Base-by-base conservation (phyloP, 2,329 filamentous ascomycete species). In the Rosellinia necatrix region DNA sequence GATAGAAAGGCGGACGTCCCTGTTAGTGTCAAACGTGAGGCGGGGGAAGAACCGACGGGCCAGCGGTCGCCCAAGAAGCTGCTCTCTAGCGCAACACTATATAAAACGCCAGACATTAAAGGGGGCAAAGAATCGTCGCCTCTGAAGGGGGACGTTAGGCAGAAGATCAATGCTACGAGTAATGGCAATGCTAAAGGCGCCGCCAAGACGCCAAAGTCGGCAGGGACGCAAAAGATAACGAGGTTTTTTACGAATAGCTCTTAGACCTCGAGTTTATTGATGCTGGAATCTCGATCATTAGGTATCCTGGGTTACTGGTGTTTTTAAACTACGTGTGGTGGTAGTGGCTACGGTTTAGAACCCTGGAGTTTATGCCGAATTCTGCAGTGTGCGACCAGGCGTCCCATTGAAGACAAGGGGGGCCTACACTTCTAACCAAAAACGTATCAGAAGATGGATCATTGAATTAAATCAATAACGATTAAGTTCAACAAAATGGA, bases 201-300 rank as follows among this genome's bases (percentile, higher is more conserved):
- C 4, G 59, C 40, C 4, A 75, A 75, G 53, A 5, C 46, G 53
- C 47, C 59, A 58, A 53, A 59, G 22, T 22, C 48, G 25, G 59
- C 63, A 4, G 74, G 74, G 2, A 74, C 70, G 15, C 75, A 75
- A 57, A 81, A 81, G 64, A 79, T 79, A 22, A 78, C 76, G 0
- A 77, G 74, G 55, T 79, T 78, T 60, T 79, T 79, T 59, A 71
- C 68, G 19, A 78, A 76, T 49, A 76, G 74, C 55, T 71, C 75
- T 8, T 78, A 64, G n/a, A n/a, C n/a, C n/a, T n/a, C n/a, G n/a
- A n/a, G n/a, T n/a, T n/a, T n/a, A n/a, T n/a, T n/a, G n/a, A n/a
- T n/a, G n/a, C n/a, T n/a, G n/a, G n/a, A n/a, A n/a, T n/a, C n/a
- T n/a, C n/a, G n/a, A n/a, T n/a, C n/a, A n/a, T n/a, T n/a, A n/a